Evolutionary conservation across 805 yeast genomes (phyloP).

Genomic region (Starmerella geochares): DNA sequence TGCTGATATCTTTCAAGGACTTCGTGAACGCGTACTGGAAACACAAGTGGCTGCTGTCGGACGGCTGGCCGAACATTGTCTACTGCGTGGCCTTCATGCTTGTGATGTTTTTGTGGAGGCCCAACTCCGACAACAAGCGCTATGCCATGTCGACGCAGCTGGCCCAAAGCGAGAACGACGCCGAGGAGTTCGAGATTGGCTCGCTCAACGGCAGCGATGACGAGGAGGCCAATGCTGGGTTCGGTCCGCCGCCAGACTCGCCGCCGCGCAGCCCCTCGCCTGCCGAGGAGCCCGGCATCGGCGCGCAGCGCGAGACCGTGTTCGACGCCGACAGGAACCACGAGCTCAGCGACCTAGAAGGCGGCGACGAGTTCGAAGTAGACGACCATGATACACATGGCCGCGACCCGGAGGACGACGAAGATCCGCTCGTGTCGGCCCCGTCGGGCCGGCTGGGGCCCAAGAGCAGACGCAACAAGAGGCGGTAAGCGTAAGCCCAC

Average conservation of each 20-base stretch:
- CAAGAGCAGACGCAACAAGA: background rate
- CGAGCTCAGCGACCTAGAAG: constrained; percentile 23
- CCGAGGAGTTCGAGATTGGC: constrained; percentile 56
- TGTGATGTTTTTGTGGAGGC: constrained; percentile 91
- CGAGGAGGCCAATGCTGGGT: constrained; percentile 30
- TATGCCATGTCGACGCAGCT: constrained; percentile 89
- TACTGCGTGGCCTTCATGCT: constrained; percentile 76
- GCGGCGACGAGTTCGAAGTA: constrained; percentile 22
- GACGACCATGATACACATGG: constrained; percentile 7
- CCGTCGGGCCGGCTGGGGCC: constrained; percentile 13
- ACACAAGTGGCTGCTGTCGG: constrained; percentile 73
- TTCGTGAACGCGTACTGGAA: constrained; percentile 86
- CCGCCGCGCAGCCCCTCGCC: constrained; percentile 4
- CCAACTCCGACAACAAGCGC: constrained; percentile 89
- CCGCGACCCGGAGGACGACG: constrained; percentile 13
- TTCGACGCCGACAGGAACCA: constrained; percentile 21
- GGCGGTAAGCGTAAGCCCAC: too few species aligned
- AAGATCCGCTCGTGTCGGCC: constrained; percentile 23
- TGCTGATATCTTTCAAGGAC: constrained; percentile 59
- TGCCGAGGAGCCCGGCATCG: constrained; percentile 2
- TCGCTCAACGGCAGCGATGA: constrained; percentile 38
- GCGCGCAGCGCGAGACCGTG: constrained; percentile 17
- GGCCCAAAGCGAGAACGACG: constrained; percentile 59
- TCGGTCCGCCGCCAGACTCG: constrained; percentile 2
- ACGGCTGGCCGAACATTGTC: constrained; percentile 90